These are phyloP conservation scores for Pseudogymnoascus sp. DNA, from an alignment of 2,329 filamentous ascomycete genomes.

Conservation along the genomic window DNA sequence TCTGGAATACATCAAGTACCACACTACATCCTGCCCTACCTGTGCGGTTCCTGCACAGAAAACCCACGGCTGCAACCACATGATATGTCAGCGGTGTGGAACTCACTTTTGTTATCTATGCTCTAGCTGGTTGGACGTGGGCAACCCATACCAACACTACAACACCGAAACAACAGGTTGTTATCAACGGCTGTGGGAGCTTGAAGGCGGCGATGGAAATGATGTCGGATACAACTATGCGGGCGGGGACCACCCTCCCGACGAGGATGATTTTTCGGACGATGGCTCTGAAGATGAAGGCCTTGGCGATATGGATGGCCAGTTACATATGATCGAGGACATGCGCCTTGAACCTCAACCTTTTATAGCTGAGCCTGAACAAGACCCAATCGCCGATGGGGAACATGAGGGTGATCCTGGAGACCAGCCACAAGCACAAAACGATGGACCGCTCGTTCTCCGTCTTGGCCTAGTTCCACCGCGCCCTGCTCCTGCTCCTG, in stretches of 20 bases:
- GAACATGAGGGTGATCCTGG: neutral
- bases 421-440: constrained; percentile 17
- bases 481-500: constrained; percentile 15
- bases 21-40: constrained; percentile 85
- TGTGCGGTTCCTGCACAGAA: constrained; percentile 84
- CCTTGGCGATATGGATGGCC: neutral
- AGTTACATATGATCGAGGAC: neutral
- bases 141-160: constrained; percentile 84
- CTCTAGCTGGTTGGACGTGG: constrained; percentile 72
- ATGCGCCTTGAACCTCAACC: neutral
- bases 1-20: constrained; percentile 71
- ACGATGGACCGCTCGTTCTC: constrained; percentile 31
- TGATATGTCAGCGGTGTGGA: constrained; percentile 84
- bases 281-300: constrained; percentile 14
- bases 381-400: constrained; percentile 8
- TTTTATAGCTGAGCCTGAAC: neutral
- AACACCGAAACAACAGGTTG: constrained; percentile 66
- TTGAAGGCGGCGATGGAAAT: constrained; percentile 70
- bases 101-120: constrained; percentile 96
- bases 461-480: constrained; percentile 27
- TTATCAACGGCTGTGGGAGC: constrained; percentile 83
- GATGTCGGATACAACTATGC: constrained; percentile 27
- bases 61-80: constrained; percentile 91
- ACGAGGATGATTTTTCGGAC: neutral
- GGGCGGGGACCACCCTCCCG: constrained; percentile 16